Percentiles rank a stretch among this genome's conserved stretches.
Conservation (phyloP, 805 yeast genomes). For the Candida vaughaniae region DNA sequence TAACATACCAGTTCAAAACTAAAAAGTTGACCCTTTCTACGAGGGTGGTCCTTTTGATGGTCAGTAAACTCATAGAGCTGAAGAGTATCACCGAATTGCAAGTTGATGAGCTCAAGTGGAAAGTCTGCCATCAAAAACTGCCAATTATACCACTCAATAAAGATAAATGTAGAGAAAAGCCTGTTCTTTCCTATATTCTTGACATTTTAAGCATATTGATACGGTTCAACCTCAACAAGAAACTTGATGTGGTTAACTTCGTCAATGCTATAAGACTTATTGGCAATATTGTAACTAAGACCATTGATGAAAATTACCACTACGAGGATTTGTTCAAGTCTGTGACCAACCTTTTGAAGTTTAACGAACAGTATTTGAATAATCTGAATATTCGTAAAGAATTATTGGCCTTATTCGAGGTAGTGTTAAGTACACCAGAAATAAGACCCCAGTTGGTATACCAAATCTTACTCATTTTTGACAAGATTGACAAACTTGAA, state of each 20-base stretch:
- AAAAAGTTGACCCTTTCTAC: constrained; percentile 22
- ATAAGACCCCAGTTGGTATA: constrained; percentile 7
- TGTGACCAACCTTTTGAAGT: constrained; percentile 28
- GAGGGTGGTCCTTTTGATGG: constrained; percentile 24
- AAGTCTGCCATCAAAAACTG: constrained; percentile 38
- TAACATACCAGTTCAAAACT: constrained; percentile 37
- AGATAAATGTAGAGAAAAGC: constrained; percentile 24
- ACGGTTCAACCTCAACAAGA: constrained; percentile 39
- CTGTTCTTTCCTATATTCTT: constrained; percentile 31
- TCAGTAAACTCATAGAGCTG: constrained; percentile 25
- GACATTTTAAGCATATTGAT: constrained; percentile 30
- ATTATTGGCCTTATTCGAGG: constrained; percentile 9
- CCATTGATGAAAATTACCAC: constrained; percentile 11
- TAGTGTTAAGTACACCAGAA: constrained; percentile 1
- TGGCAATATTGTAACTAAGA: constrained; percentile 7
- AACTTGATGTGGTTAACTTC: constrained; percentile 29
- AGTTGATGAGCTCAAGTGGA: constrained; percentile 41
- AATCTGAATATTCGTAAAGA: constrained; percentile 6
- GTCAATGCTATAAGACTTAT: constrained; percentile 9
- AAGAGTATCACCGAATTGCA: constrained; percentile 11
- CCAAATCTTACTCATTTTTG: constrained; percentile 13
- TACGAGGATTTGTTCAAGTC: constrained; percentile 34
- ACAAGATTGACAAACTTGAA: constrained; percentile 12
- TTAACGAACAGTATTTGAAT: constrained; percentile 15
- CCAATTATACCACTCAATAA: constrained; percentile 32